Percentiles rank a stretch among this genome's conserved stretches.
Conservation (phyloP, 257 asterid genomes). For the Cynanchum wilfordii region DNA sequence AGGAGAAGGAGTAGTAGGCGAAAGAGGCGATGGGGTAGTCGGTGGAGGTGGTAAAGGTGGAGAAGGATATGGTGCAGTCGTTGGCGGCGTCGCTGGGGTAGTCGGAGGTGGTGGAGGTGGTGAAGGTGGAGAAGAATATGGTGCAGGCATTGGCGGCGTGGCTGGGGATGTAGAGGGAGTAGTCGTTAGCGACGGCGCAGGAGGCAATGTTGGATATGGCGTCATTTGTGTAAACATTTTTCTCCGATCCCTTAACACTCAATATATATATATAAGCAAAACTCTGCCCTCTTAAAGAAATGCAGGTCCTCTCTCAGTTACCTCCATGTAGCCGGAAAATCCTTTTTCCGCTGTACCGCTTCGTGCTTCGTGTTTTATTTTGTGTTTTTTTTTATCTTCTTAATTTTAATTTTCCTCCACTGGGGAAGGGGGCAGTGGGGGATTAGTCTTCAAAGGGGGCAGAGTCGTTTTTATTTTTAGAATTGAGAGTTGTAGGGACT, state of each 20-base stretch:
- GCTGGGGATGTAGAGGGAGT: constrained; percentile 16
- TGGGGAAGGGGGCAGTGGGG: too few species aligned
- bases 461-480: too few species aligned
- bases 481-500: too few species aligned
- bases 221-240: constrained; percentile 20
- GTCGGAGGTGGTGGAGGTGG: too few species aligned
- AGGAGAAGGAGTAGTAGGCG: too few species aligned
- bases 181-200: constrained; percentile 16
- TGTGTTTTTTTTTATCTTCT: too few species aligned
- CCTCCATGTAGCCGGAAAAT: background rate
- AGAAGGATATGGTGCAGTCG: constrained; percentile 12
- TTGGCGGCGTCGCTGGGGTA: constrained; percentile 28
- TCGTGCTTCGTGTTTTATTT: too few species aligned
- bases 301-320: background rate
- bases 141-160: too few species aligned
- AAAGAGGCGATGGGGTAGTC: constrained; percentile 25
- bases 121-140: too few species aligned
- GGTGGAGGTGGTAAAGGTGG: constrained; percentile 39
- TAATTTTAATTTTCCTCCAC: too few species aligned
- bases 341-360: background rate
- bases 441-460: too few species aligned
- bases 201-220: constrained; percentile 44
- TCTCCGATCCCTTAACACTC: background rate
- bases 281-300: background rate
- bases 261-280: background rate